Evolutionary conservation across 345 rosid genomes (phyloP).

Genomic region (Kernera saxatilis): DNA sequence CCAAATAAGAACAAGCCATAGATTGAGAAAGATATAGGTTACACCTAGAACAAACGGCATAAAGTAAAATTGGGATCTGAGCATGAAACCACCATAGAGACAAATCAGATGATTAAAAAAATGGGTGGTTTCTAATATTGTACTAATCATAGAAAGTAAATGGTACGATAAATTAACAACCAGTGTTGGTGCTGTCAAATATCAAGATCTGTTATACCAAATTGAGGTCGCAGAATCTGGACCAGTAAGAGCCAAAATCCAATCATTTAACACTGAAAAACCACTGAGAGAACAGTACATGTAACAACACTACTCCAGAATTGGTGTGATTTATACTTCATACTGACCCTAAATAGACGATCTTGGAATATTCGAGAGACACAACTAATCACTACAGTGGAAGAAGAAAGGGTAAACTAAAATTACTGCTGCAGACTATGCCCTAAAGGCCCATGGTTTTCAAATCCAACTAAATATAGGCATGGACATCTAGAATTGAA

Average conservation of each 20-base stretch:
- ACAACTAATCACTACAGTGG: not conserved
- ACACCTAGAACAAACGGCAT: conserved; percentile 23
- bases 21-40: conserved; percentile 18
- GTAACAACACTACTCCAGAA: not conserved
- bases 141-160: conserved; percentile 20
- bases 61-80: conserved; percentile 45
- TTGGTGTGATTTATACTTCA: not conserved
- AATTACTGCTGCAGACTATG: too few relatives aligned
- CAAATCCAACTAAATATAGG: too few relatives aligned
- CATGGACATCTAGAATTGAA: too few relatives aligned
- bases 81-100: conserved; percentile 42
- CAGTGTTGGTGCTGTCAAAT: conserved; percentile 14
- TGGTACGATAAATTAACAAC: conserved; percentile 24
- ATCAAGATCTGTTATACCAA: conserved; percentile 18
- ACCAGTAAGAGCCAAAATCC: not conserved
- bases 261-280: conserved; percentile 17
- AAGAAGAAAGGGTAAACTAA: not conserved
- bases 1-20: conserved; percentile 6
- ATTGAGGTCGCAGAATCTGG: not conserved
- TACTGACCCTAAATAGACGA: not conserved
- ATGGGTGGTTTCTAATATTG: conserved; percentile 21
- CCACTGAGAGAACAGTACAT: not conserved
- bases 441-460: too few relatives aligned
- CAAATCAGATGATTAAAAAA: conserved; percentile 29
- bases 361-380: not conserved